Evolutionary conservation across 2,329 filamentous ascomycete genomes (phyloP), one percentile per base, ranked within the genome.

Genomic region (Fusarium multiceps): DNA sequence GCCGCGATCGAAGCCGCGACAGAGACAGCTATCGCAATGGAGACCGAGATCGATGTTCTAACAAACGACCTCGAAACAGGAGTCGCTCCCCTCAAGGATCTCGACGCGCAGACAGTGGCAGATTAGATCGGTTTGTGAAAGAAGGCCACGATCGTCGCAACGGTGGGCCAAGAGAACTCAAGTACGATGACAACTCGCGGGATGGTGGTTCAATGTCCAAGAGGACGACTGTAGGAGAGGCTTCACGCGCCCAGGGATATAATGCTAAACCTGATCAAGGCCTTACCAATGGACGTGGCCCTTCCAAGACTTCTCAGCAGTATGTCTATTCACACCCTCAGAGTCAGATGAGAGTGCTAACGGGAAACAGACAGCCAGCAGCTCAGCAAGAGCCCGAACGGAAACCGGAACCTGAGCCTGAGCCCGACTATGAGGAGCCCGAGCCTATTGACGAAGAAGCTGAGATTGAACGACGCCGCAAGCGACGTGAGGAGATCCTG

Each of bases 391-490:
- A 68, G 48, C 65, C 62, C 23, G 78, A 81, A 63, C 68, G 60
- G 40, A 63, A 72, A 23, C 27, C 42, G 7, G 78, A 81, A 57
- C 55, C 49, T 13, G 63, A 67, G 16, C 68, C 71, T 27, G 73
- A 74, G 57, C 72, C 68, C 68, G 79, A 82, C 62, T 83, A 81
- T 70, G 83, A 86, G 66, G 85, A 87, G 69, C 82, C 86, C 59
- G 84, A 89, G 72, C 85, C 87, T n/a, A 78, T 93, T 72, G 92
- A 97, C 78, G 92, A 97, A 82, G 92, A 92, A 67, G 90, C 92
- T 72, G 86, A 95, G 75, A 92, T 97, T 75, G 92, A 97, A 79
- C 90, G 93, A 75, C 92, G 94, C 58, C 91, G 94, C 28, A 93
- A 92, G 77, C 89, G 92, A 62, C 90, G 94, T 71, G 93, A 96